Evolutionary conservation across 129 eudicot genomes (phyloP), one percentile per base, ranked within the genome.

Genomic region (Solidago caesia): DNA sequence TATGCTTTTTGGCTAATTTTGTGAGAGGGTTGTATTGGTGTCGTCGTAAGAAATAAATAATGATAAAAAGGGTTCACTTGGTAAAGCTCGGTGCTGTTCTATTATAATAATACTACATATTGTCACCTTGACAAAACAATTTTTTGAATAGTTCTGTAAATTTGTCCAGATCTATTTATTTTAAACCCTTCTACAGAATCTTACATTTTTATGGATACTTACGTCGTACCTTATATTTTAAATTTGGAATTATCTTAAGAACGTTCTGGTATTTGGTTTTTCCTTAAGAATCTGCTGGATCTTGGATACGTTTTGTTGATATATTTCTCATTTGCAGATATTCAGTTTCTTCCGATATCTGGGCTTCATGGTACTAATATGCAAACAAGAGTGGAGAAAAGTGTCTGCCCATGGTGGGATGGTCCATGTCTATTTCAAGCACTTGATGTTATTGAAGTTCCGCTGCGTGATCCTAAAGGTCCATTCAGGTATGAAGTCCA

Each of bases 341-440:
- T 93, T 74, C 86, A 72, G 68, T 90, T 93, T 86, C 92, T 93
- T 67, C 98, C 98, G 53, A 88, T 93, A 74, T 93, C 98, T 75
- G 98, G 96, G 33, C 93, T 93, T 59, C 29, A 74, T 75, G 96
- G 98, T 71, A 51, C 83, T 78, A 93, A 93, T 78, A 63, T 93
- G 85, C 85, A 93, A 65, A 84, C 85, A 9, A 86, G 96, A 80
- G 13, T 93, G 80, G 90, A 70, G 63, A 90, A 88, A 68, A 83
- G 71, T 8, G 33, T 81, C 16, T 93, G 98, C 51, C 84, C 96
- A 7, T 93, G 98, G 98, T 93, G 87, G 87, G 71, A 77, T 76
- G 96, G 98, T 62, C 87, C 85, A 69, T 93, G 96, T 77, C 98
- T 93, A 5, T 90, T 93, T 78, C 96, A 93, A 75, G 92, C 88